Evolutionary conservation across 345 rosid species (phyloP), one percentile per base, ranked within the genome.

Genomic region (Arabidopsis arenosa): DNA sequence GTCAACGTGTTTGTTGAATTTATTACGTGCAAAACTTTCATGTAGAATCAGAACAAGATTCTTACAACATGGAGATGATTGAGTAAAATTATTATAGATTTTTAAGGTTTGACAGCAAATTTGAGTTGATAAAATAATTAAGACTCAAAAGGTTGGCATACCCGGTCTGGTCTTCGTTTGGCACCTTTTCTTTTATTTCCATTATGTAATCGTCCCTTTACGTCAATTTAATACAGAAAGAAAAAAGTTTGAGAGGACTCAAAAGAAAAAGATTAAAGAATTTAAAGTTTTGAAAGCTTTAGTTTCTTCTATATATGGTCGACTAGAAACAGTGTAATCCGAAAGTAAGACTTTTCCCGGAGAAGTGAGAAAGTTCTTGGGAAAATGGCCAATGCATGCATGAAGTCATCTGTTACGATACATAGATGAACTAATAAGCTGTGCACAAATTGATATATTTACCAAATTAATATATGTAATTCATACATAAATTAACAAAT

Each of bases 61-160:
- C 56, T 43, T 52, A 35, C 36, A 51, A 68, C 74, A 68, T 67
- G 63, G 62, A 41, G n/a, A 60, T 9, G 13, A 28, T 4, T n/a
- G 12, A 12, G 53, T 17, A 30, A 39, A 9, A 53, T 53, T 32
- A 67, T 49, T 30, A 2, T 18, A 67, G 62, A 11, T 23, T 41
- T 51, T 40, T 48, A 40, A 60, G 63, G 28, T 32, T 41, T 52
- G 74, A 61, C 69, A 75, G 79, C 63, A 39, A 75, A 67, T 49
- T 52, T 13, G 28, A 49, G 68, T 49, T 6, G 35, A 58, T 58
- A 58, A 48, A 66, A 48, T 59, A n/a, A n/a, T n/a, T n/a, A 67
- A 67, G 73, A 75, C 73, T 58, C 40, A 40, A 60, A 68, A 64
- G 65, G n/a, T 53, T 52, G 63, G 70, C 70, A 53, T 73, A 53